Conservation (phyloP, 1,139 yeast genomes). For the Keqinozyma sinolaborantium region DNA sequence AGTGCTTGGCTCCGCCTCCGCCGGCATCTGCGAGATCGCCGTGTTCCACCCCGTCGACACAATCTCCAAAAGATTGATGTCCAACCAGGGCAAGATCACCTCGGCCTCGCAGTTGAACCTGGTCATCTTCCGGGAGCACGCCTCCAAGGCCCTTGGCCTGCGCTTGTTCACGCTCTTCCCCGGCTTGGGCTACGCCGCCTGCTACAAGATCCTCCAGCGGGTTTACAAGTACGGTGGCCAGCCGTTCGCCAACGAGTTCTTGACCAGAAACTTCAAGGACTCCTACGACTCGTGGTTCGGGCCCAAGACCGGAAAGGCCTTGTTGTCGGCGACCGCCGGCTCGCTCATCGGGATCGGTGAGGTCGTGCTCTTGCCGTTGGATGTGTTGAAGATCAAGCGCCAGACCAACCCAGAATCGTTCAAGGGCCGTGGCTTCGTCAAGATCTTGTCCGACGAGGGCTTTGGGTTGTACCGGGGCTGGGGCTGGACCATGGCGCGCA, state of each 20-base stretch:
- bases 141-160: conserved; percentile 63
- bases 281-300: conserved; percentile 78
- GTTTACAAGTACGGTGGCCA: conserved; percentile 99
- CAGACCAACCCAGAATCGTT: conserved; percentile 98
- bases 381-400: conserved; percentile 94
- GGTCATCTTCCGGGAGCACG: conserved; percentile 84
- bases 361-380: conserved; percentile 90
- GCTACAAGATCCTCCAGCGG: conserved; percentile 93
- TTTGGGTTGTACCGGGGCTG: conserved; percentile 93
- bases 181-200: conserved; percentile 97
- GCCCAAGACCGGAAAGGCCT: conserved; percentile 92
- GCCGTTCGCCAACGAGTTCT: conserved; percentile 94
- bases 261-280: conserved; percentile 69
- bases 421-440: conserved; percentile 93
- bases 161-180: conserved; percentile 88
- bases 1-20: conserved; percentile 93
- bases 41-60: conserved; percentile 99
- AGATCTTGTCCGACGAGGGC: conserved; percentile 87
- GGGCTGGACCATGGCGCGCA: conserved; percentile 99
- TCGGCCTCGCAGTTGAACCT: conserved; percentile 65
- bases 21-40: conserved; percentile 94
- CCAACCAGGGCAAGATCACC: conserved; percentile 76
- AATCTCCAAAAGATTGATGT: conserved; percentile 95
- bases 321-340: conserved; percentile 97
- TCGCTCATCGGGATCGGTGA: conserved; percentile 97